Percentiles rank a stretch among this genome's conserved stretches.
Evolutionary conservation across 2,329 filamentous ascomycete species (phyloP).

Genomic region (Sporothrix sp.): DNA sequence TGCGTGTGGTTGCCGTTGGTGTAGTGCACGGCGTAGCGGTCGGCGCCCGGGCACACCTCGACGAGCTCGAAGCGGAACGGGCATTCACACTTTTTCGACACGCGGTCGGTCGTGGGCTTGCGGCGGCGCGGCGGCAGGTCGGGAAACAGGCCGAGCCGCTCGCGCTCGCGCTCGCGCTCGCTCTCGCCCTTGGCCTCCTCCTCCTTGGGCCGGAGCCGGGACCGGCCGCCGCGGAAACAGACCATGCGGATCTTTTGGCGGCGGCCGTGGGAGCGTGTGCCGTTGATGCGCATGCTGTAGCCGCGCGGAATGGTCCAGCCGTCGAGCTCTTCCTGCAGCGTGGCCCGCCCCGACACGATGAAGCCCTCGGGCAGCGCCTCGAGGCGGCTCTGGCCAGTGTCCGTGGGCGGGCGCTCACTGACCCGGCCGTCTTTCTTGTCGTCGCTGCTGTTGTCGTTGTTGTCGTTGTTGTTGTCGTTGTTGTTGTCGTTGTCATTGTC

Average conservation of each 20-base stretch:
- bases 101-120: slow-evolving; percentile 27
- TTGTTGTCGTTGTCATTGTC: neutral
- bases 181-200: slow-evolving; percentile 7
- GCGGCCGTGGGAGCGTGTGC: slow-evolving; percentile 27
- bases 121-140: slow-evolving; percentile 18
- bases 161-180: slow-evolving; percentile 17
- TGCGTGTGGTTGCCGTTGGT: slow-evolving; percentile 26
- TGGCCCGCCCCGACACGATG: slow-evolving; percentile 24
- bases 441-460: neutral
- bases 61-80: slow-evolving; percentile 30
- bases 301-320: slow-evolving; percentile 28
- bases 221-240: slow-evolving; percentile 29
- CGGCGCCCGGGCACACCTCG: slow-evolving; percentile 26
- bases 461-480: neutral
- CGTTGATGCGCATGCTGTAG: slow-evolving; percentile 31
- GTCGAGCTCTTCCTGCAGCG: slow-evolving; percentile 30
- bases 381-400: slow-evolving; percentile 18
- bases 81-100: slow-evolving; percentile 29
- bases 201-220: slow-evolving; percentile 22
- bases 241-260: slow-evolving; percentile 31
- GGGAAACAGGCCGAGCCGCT: slow-evolving; percentile 5
- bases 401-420: slow-evolving; percentile 2
- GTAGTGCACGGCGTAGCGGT: slow-evolving; percentile 30
- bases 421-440: neutral
- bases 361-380: slow-evolving; percentile 28